Evolutionary conservation across 768 basidiomycete species (phyloP).

Genomic region (Leccinum subgranulosum): DNA sequence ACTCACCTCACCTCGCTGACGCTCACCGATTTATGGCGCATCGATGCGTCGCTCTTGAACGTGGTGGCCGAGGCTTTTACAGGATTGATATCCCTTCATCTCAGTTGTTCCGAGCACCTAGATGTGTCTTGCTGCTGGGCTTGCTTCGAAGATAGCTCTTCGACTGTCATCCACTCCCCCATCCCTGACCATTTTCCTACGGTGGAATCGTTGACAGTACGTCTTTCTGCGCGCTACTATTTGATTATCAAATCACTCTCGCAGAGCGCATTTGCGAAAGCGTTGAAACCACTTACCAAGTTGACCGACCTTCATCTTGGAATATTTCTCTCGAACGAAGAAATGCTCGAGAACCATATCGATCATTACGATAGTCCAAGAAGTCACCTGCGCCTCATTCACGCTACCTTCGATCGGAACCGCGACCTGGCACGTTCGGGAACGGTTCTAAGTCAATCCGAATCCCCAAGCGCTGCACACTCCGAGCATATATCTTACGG

Average conservation of each 20-base stretch:
- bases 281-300: slow-evolving; percentile 43
- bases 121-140: slow-evolving; percentile 57
- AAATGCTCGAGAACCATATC: slow-evolving; percentile 45
- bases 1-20: slow-evolving; percentile 44
- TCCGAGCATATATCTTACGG: slow-evolving; percentile 22
- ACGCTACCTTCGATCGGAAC: slow-evolving; percentile 8
- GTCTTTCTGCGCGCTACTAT: slow-evolving; percentile 18
- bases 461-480: slow-evolving; percentile 4
- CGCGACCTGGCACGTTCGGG: background rate
- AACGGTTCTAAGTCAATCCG: slow-evolving; percentile 25
- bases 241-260: slow-evolving; percentile 5
- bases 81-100: slow-evolving; percentile 43
- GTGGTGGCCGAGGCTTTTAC: slow-evolving; percentile 48
- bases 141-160: slow-evolving; percentile 63
- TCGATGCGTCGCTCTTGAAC: slow-evolving; percentile 48
- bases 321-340: slow-evolving; percentile 57
- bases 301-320: slow-evolving; percentile 57
- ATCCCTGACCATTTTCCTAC: slow-evolving; percentile 49
- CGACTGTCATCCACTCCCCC: slow-evolving; percentile 57
- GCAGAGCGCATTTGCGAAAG: slow-evolving; percentile 42
- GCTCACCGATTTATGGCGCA: slow-evolving; percentile 53
- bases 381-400: slow-evolving; percentile 18
- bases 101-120: slow-evolving; percentile 60
- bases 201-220: slow-evolving; percentile 48
- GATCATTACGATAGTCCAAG: slow-evolving; percentile 27